Conservation (phyloP, 495 filamentous ascomycete genomes). For the Penicillium cosmopolitanum region DNA sequence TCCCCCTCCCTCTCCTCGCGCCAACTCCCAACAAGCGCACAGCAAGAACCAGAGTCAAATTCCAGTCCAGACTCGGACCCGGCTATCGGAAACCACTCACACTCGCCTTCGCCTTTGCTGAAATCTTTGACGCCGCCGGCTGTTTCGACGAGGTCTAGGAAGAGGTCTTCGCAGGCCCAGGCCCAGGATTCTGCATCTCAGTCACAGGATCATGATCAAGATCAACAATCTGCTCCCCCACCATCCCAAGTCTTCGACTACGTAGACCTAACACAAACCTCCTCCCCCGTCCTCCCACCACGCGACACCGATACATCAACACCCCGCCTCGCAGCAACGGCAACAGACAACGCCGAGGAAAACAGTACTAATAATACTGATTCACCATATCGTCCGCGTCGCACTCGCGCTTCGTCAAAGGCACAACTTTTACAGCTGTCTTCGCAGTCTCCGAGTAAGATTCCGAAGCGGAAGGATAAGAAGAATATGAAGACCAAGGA, state of each 20-base stretch:
- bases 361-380: too few relatives aligned
- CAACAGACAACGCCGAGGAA: neutral
- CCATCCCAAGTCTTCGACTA: constrained; percentile 34
- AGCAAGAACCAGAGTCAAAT: constrained; percentile 14
- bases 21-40: constrained; percentile 18
- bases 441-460: constrained; percentile 5
- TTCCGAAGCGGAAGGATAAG: constrained; percentile 24
- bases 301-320: too few relatives aligned
- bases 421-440: constrained; percentile 22
- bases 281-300: constrained; percentile 16
- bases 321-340: neutral
- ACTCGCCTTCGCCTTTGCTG: neutral
- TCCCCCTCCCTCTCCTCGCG: constrained; percentile 11
- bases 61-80: constrained; percentile 17
- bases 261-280: constrained; percentile 51
- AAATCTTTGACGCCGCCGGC: constrained; percentile 6
- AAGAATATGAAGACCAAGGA: constrained; percentile 22
- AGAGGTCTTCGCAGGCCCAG: neutral
- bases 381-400: constrained; percentile 35
- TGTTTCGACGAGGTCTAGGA: constrained; percentile 16
- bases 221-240: neutral
- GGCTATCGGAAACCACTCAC: neutral
- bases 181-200: neutral
- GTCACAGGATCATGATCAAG: too few relatives aligned
- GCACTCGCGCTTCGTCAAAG: constrained; percentile 29